These are phyloP conservation scores for Jamesozyma gamospora DNA, from an alignment of 805 yeast genomes.

Conservation along the genomic window DNA sequence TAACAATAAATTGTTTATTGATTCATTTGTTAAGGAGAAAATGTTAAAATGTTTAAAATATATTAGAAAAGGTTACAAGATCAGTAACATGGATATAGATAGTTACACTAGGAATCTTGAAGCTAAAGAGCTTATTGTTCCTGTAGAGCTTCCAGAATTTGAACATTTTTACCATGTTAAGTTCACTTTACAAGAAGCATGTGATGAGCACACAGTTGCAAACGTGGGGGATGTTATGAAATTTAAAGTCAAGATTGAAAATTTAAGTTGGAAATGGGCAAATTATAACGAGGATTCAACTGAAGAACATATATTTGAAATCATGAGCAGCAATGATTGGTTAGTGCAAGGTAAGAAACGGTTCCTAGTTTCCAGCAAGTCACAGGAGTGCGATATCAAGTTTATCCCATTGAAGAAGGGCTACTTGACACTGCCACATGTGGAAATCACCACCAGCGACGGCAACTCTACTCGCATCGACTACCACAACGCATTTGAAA, in stretches of 20 bases:
- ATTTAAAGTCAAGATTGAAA: conserved; percentile 11
- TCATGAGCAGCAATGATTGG: conserved; percentile 63
- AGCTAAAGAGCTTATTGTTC: conserved; percentile 15
- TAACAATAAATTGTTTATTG: conserved; percentile 3
- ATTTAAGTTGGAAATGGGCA: conserved; percentile 17
- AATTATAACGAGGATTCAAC: not conserved
- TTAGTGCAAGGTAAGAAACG: conserved; percentile 61
- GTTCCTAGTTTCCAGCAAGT: conserved; percentile 34
- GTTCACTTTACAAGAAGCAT: too few relatives aligned
- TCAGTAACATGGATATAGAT: conserved; percentile 16
- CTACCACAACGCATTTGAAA: conserved; percentile 57
- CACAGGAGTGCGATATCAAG: conserved; percentile 33
- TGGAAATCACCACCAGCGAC: conserved; percentile 35
- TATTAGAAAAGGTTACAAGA: conserved; percentile 11
- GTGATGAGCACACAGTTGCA: too few relatives aligned
- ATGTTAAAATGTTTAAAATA: conserved; percentile 13
- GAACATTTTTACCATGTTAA: conserved; percentile 18
- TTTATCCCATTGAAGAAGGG: conserved; percentile 75
- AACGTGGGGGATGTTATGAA: conserved; percentile 15
- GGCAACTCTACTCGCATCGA: conserved; percentile 47
- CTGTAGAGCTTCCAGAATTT: conserved; percentile 21
- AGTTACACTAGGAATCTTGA: conserved; percentile 17
- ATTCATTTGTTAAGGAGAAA: conserved; percentile 8
- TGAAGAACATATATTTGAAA: conserved; percentile 34
- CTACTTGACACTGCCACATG: conserved; percentile 53